Evolutionary conservation across 805 yeast species (phyloP), one percentile per base, ranked within the genome.

Genomic region (Barnettozyma siamensis): DNA sequence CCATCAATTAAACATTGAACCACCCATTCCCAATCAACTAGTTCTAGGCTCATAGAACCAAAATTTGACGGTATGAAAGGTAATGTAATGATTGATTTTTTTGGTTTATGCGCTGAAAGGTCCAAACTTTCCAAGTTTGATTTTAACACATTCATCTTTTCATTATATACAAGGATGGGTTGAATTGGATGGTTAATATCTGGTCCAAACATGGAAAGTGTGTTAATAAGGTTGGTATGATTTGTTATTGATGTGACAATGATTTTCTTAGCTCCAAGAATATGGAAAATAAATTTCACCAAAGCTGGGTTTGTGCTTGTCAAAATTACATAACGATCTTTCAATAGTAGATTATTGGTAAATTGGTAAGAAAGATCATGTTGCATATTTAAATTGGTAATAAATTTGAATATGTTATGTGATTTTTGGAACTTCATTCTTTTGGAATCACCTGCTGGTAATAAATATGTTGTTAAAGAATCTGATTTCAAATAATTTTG

Each of bases 391-490:
- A 63, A 68, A 15, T 70, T 72, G 6, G 47, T 47, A 24, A 67
- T 52, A 55, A 72, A 82, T 33, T 48, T 53, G 40, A 49, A 67
- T 2, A 79, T 62, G 42, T 82, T 76, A 31, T 68, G 54, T 35
- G 85, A 76, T 49, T 69, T 73, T 1, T 70, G 48, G 2, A 66
- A 63, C 24, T 55, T 54, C 49, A 79, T 51, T 13, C 66, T 49
- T 27, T 60, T 60, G 34, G 88, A 79, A 28, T 72, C 75, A 0
- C 96, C 96, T 0, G 93, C 76, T 1, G 94, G 83, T 15, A 88
- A 62, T 2, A 83, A 53, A 56, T 78, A 88, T 3, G 70, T 64
- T 3, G 59, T 60, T 75, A 91, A 75, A 19, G 58, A 30, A 5
- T 50, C 29, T 16, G 41, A 46, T 1, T 54, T 45, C 5, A 67